Evolutionary conservation across 2,329 filamentous ascomycete species (phyloP), one percentile per base, ranked within the genome.

Genomic region (Dactylella cylindrospora): DNA sequence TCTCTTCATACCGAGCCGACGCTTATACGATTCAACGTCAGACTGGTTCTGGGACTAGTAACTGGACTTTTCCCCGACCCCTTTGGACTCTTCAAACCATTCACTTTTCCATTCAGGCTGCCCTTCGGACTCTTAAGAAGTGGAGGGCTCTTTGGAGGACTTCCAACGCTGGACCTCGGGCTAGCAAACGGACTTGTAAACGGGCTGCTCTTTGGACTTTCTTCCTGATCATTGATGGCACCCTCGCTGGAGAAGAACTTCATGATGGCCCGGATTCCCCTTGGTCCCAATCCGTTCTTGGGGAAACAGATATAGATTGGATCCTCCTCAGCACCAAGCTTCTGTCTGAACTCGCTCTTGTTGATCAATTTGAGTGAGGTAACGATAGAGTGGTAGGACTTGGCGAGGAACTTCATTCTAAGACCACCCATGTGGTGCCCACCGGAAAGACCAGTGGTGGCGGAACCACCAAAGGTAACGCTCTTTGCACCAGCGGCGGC

Each of bases 261-360:
- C 75, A 95, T 79, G 67, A 96, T 83, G n/a, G 90, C 88, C 71
- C 86, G 83, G 65, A 90, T 83, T 35, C 90, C 90, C 65, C 84
- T 82, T 38, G 90, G 83, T 1, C 89, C 89, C 22, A 96, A 78
- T 5, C 90, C 90, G 70, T 90, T 84, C 55, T 86, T 84, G 32
- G 90, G 90, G 74, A 95, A 96, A 71, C 88, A 90, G 67, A 96
- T 89, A 73, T 88, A 96, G 22, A 91, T 83, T 40, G 86, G 83
- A 70, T 95, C 90, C 62, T 90, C 88, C 55, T 82, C 77, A 3
- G 87, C 87, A 47, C 90, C 90, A 72, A 96, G 82, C 79, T 96
- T 96, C 76, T 88, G 85, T 62, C 90, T 79, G 76, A 96, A 96
- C 72, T 90, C 89, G 49, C 82, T 85, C 81, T 95, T 95, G 71